These are phyloP conservation scores for Lactifluus echinatus DNA, from an alignment of 768 basidiomycete species.

Conservation along the genomic window DNA sequence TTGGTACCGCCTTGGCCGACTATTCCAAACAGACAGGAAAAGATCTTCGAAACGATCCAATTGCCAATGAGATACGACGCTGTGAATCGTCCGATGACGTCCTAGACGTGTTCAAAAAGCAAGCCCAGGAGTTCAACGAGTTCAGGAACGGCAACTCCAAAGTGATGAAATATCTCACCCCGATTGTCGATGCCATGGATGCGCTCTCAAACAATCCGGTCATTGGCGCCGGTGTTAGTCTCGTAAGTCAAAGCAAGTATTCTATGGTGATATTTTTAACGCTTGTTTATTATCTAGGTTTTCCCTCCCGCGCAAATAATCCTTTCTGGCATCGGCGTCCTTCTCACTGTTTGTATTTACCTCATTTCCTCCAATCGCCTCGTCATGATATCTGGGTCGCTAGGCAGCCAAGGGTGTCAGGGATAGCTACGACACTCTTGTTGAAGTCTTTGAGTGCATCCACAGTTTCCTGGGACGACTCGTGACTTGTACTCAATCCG, in stretches of 20 bases:
- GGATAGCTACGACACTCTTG: neutral
- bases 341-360: neutral
- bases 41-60: neutral
- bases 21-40: neutral
- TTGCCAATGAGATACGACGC: neutral
- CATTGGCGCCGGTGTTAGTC: neutral
- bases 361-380: neutral
- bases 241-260: neutral
- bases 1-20: neutral
- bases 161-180: neutral
- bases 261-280: neutral
- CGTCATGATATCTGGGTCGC: neutral
- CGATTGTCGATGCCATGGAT: neutral
- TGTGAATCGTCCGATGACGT: neutral
- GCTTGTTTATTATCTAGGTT: neutral
- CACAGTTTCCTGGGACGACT: neutral
- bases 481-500: neutral
- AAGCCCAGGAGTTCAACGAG: neutral
- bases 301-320: neutral
- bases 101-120: neutral
- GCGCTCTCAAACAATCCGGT: neutral
- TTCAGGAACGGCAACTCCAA: neutral
- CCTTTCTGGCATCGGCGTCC: neutral
- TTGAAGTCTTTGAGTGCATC: neutral
- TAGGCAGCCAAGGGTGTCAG: neutral